Evolutionary conservation across 768 basidiomycete species (phyloP), one percentile per base, ranked within the genome.

Genomic region (Amanita exitialis): DNA sequence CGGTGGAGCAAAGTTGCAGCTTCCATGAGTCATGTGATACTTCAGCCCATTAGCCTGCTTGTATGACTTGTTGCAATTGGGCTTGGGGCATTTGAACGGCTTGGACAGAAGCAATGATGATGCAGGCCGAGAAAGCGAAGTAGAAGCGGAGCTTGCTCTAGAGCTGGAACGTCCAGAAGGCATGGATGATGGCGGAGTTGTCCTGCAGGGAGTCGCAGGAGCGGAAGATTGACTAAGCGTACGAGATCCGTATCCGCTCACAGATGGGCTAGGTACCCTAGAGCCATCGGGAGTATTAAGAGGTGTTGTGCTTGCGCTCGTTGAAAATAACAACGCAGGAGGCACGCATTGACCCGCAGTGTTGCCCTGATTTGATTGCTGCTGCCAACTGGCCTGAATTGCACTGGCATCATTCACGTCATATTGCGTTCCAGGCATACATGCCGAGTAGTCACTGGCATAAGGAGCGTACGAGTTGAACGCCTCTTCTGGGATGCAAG

Each of bases 21-120:
- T 85, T 7, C 93, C 91, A 62, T 91, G 90, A 7, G 86, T 88
- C 75, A 91, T 83, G 66, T 94, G 90, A 68, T 94, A 93, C 72
- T 96, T 95, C 60, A 97, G 74, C 9, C 93, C 83, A 58, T 96
- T 96, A 38, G 90, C 90, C 67, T 95, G 92, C 73, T 95, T 95
- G 74, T 95, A 96, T 47, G 79, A 79, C 75, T 97, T 97, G 71
- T 89, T 91, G 73, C 93, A 97, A 56, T 92, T 91, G 0, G 89
- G 82, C 64, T 94, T 94, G 8, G 93, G 93, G 72, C 93, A 97
- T 43, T 81, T 77, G 79, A 92, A 94, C 3, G 91, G 90, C 66
- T 93, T 93, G 52, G 80, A 81, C 44, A 86, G 69, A 35, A 88
- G 66, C n/a, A 86, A 66, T 3, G 82, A 79, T 0, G 82, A 70